These are phyloP conservation scores for Penicillium waksmanii DNA, from an alignment of 495 filamentous ascomycete genomes.

Conservation along the genomic window DNA sequence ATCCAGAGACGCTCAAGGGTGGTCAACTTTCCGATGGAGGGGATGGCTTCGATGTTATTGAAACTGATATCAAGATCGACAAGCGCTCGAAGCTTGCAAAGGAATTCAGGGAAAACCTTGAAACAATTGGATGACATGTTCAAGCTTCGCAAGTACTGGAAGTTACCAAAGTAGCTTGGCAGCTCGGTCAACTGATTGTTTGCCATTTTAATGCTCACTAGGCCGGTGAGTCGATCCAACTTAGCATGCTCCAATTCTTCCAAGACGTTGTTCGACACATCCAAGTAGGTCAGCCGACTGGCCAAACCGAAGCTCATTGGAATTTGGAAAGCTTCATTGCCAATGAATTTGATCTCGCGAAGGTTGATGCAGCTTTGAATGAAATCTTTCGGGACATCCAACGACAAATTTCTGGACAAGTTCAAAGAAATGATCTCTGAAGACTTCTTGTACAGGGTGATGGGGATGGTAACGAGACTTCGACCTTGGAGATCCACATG, in stretches of 20 bases:
- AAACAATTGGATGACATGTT: constrained; percentile 93
- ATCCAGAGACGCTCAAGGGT: constrained; percentile 88
- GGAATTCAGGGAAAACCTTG: constrained; percentile 77
- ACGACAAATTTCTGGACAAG: constrained; percentile 84
- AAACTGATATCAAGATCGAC: constrained; percentile 97
- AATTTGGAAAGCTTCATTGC: constrained; percentile 87
- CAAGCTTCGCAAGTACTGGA: constrained; percentile 74
- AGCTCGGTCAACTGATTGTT: constrained; percentile 84
- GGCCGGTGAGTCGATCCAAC: constrained; percentile 67
- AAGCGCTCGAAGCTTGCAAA: constrained; percentile 79
- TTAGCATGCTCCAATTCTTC: constrained; percentile 84
- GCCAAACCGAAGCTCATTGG: constrained; percentile 85
- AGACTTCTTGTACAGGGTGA: constrained; percentile 87
- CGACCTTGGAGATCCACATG: constrained; percentile 91
- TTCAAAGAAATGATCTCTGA: constrained; percentile 94
- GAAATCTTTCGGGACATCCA: constrained; percentile 95
- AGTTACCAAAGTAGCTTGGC: constrained; percentile 79
- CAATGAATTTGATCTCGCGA: constrained; percentile 91
- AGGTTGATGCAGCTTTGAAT: constrained; percentile 90
- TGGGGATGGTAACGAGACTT: constrained; percentile 93
- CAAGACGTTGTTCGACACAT: constrained; percentile 91
- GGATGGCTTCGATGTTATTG: constrained; percentile 80
- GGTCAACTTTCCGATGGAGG: constrained; percentile 75
- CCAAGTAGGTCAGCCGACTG: constrained; percentile 79
- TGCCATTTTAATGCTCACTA: constrained; percentile 88